Percentiles rank a stretch among this genome's conserved stretches.
Evolutionary conservation across 108 stramenopile genomes (phyloP).

Genomic region (Bacterosira constricta): DNA sequence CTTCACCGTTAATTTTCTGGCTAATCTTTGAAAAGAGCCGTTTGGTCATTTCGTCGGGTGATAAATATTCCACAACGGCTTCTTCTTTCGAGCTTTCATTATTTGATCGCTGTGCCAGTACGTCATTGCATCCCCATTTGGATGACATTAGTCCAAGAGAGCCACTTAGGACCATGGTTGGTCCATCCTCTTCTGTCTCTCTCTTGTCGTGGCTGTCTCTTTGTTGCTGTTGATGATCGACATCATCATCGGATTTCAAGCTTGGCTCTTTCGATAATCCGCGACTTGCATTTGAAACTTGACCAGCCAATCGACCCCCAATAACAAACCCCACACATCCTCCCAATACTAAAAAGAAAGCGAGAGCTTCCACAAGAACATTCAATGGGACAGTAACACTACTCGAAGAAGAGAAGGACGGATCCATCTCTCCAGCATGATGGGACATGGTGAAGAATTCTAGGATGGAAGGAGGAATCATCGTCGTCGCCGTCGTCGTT

Average conservation of each 20-base stretch:
- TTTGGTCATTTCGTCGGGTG: constrained; percentile 34
- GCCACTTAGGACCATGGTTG: constrained; percentile 33
- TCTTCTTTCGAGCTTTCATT: neutral
- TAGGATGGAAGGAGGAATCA: too few relatives aligned
- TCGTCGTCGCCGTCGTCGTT: too few relatives aligned
- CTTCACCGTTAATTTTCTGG: neutral
- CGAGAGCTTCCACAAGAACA: too few relatives aligned
- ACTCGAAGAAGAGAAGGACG: too few relatives aligned
- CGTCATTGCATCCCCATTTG: constrained; percentile 12
- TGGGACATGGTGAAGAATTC: too few relatives aligned
- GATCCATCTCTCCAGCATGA: too few relatives aligned
- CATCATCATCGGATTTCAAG: too few relatives aligned
- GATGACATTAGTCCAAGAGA: constrained; percentile 28
- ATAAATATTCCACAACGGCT: constrained; percentile 47
- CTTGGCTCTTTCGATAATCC: too few relatives aligned
- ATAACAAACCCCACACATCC: neutral
- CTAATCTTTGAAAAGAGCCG: constrained; percentile 25
- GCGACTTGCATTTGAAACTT: too few relatives aligned
- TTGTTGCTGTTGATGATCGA: neutral
- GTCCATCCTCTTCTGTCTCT: constrained; percentile 1
- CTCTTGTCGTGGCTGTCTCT: neutral
- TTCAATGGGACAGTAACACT: too few relatives aligned
- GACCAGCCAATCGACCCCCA: neutral
- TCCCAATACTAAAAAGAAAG: too few relatives aligned
- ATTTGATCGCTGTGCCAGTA: too few relatives aligned